Base-by-base conservation (phyloP, 441 rosid species). In the Pelargonium myrrhifolium region DNA sequence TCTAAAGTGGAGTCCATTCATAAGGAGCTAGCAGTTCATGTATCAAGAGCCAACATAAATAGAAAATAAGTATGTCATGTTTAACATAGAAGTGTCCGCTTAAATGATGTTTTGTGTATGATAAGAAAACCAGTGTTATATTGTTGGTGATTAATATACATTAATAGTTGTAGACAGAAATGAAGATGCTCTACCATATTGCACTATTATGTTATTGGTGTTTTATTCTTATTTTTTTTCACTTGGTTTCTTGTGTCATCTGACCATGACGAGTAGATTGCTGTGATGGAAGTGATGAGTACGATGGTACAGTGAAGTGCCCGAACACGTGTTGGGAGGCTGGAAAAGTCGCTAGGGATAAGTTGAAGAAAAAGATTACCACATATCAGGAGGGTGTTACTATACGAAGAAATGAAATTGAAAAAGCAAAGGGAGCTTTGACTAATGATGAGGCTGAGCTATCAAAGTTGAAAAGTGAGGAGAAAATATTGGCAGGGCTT, bases 281-380 rank as follows among this genome's bases (percentile, higher is more conserved):
- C 76, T 93, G 99, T 76, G 99, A 91, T 69, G 97, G 99, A 69
- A 93, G 96, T 73, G 99, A 93, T 47, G 99, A 93, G 77, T 91
- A 93, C 76, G 97, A 86, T 74, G 93, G 93, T 58, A 72, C 75
- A 77, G 80, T 86, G 45, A 76, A 82, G 67, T 93, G 99, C 78
- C 73, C 76, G 59, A 87, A 91, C 76, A 84, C 92, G 45, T 93
- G 97, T 78, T 93, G 99, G 99, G 93, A 93, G 76, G 92, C 92
- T 70, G 97, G 99, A 11, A 91, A 86, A 85, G 89, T 82, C 28
- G 97, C 97, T 71, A 77, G 92, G 67, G 88, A 87, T 69, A 93
- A 79, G 76, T 79, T 93, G 76, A 80, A 76, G 78, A 87, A 81
- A 63, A 91, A 82, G 67, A 89, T 91, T 60, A 80, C 81, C 24